Conservation (phyloP, 257 asterid species). For the Osmanthus fragrans region DNA sequence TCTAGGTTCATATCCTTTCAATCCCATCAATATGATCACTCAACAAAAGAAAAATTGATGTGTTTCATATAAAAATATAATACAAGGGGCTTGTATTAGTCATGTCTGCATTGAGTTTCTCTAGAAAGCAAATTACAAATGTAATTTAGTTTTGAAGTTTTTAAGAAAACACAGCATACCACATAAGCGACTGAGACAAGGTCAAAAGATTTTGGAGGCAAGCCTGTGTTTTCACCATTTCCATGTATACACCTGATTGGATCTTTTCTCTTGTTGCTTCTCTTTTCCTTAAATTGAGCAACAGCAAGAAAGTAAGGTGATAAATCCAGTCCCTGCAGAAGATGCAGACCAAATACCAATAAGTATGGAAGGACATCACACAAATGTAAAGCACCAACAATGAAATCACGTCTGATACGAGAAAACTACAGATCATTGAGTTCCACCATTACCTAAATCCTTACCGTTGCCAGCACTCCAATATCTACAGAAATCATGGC, state of each 20-base stretch:
- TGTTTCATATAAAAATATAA: neutral
- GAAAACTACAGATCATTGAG: no score
- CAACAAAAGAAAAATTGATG: neutral
- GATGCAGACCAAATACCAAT: conserved; percentile 1
- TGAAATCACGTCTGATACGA: neutral
- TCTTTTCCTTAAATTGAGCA: conserved; percentile 77
- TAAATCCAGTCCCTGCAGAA: conserved; percentile 80
- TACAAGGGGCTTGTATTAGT: neutral
- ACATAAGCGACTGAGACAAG: conserved; percentile 85
- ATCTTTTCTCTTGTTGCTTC: conserved; percentile 39
- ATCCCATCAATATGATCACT: neutral
- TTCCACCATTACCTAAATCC: neutral
- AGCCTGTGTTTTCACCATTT: conserved; percentile 86
- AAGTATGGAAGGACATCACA: neutral
- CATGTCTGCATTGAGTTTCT: neutral
- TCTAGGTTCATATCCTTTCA: neutral
- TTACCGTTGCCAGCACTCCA: neutral
- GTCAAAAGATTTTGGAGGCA: conserved; percentile 82
- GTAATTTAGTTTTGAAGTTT: neutral
- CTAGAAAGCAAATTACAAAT: neutral
- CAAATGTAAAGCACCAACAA: neutral
- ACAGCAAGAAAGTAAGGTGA: conserved; percentile 94
- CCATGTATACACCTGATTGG: conserved; percentile 72
- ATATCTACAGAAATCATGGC: neutral
- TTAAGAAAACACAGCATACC: conserved; percentile 42